phyloP scores from a whole-genome alignment of 2,329 filamentous ascomycete species.

The Triangularia setosa region DNA sequence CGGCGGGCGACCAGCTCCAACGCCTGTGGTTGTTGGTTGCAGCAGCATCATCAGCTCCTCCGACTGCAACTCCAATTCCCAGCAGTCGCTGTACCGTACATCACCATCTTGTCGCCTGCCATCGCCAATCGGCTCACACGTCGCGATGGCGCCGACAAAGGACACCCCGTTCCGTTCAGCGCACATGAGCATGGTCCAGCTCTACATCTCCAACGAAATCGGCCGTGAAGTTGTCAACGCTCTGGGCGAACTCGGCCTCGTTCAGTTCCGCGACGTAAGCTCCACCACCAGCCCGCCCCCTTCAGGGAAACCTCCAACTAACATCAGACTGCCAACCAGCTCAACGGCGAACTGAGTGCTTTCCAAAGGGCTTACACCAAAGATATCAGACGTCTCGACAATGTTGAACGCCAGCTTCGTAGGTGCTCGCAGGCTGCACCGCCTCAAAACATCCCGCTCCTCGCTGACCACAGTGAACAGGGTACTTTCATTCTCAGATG shows the following conservation, averaged over 20 bases:
- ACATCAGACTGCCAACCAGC: slow-evolving; percentile 44
- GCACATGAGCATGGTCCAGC: slow-evolving; percentile 99
- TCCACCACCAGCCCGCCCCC: slow-evolving; percentile 5
- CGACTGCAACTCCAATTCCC: slow-evolving; percentile 4
- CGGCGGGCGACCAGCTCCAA: slow-evolving; percentile 14
- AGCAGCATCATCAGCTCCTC: slow-evolving; percentile 5
- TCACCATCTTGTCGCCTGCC: slow-evolving; percentile 14
- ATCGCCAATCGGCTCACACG: slow-evolving; percentile 12
- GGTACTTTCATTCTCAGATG: slow-evolving; percentile 94
- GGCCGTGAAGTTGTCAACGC: slow-evolving; percentile 96
- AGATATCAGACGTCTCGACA: slow-evolving; percentile 94
- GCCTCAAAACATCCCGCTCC: not conserved
- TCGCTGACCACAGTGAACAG: slow-evolving; percentile 40
- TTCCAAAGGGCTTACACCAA: slow-evolving; percentile 98
- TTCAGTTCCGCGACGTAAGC: slow-evolving; percentile 94
- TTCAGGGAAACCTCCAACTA: not conserved
- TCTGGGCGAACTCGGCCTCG: slow-evolving; percentile 89
- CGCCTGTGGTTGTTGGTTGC: slow-evolving; percentile 3
- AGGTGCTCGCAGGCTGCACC: slow-evolving; percentile 42
- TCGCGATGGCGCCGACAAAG: slow-evolving; percentile 59
- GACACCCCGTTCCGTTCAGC: slow-evolving; percentile 99
- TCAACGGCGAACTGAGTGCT: slow-evolving; percentile 87
- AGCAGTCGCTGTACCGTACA: not conserved
- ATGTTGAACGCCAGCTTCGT: slow-evolving; percentile 96
- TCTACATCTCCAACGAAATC: slow-evolving; percentile 99